A percentile compares a stretch with the other conserved stretches of the same genome.
Conservation (phyloP, 2,329 filamentous ascomycete genomes). For the Aspergillus sp. region DNA sequence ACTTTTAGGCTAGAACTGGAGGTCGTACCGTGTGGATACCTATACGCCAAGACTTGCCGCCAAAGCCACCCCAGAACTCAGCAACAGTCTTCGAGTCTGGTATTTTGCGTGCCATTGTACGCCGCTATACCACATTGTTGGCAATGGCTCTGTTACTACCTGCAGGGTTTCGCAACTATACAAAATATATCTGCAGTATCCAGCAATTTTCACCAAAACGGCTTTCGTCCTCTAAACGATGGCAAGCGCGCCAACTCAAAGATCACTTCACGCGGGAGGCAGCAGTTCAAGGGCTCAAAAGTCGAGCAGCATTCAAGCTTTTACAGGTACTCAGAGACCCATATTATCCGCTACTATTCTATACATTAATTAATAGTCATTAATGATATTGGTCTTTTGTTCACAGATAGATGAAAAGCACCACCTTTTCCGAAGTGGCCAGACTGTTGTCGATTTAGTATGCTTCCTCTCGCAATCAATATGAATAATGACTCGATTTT, state of each 20-base stretch:
- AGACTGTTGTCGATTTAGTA: slow-evolving; percentile 89
- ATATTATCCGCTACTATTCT: background rate
- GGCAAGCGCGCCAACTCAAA: slow-evolving; percentile 74
- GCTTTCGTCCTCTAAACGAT: slow-evolving; percentile 66
- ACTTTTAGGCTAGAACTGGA: no score
- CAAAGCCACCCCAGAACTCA: no score
- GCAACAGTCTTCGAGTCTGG: no score
- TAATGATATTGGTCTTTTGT: background rate
- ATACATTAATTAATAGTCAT: background rate
- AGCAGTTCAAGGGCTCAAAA: slow-evolving; percentile 77
- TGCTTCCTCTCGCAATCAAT: slow-evolving; percentile 3
- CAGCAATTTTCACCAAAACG: slow-evolving; percentile 23
- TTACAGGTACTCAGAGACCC: slow-evolving; percentile 61
- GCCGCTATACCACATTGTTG: background rate
- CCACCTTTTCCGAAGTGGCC: slow-evolving; percentile 72
- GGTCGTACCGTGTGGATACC: no score
- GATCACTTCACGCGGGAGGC: slow-evolving; percentile 76
- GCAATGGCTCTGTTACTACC: background rate
- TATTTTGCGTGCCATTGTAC: no score
- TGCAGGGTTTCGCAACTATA: background rate
- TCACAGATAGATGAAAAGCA: slow-evolving; percentile 77
- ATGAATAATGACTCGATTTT: background rate
- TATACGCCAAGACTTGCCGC: no score
- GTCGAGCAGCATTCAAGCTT: slow-evolving; percentile 89
- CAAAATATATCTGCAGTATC: slow-evolving; percentile 19